Evolutionary conservation across 805 yeast species (phyloP).

Genomic region (Candida maesae): DNA sequence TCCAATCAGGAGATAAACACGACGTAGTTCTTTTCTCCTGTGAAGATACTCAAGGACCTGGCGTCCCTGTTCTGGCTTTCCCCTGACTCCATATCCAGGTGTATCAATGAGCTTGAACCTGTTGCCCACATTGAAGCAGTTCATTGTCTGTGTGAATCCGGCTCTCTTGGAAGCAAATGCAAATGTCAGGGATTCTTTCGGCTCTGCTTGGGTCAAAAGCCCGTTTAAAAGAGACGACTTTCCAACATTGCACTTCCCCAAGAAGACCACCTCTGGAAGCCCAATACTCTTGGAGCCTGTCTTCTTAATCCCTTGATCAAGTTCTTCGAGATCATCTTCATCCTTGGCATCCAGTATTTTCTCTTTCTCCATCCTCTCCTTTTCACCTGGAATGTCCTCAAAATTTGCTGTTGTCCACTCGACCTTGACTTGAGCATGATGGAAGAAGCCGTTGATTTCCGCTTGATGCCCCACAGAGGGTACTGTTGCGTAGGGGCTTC

Average conservation of each 20-base stretch:
- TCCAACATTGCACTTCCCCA: slow-evolving; percentile 86
- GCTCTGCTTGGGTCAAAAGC: slow-evolving; percentile 40
- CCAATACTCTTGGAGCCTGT: slow-evolving; percentile 17
- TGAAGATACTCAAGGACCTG: slow-evolving; percentile 60
- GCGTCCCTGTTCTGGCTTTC: slow-evolving; percentile 64
- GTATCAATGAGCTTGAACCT: slow-evolving; percentile 69
- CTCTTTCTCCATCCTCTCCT: slow-evolving; percentile 26
- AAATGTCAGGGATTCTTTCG: slow-evolving; percentile 29
- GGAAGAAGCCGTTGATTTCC: slow-evolving; percentile 40
- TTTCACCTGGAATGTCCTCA: slow-evolving; percentile 55
- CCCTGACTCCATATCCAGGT: slow-evolving; percentile 86
- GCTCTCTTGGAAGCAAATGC: slow-evolving; percentile 56
- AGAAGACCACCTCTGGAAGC: slow-evolving; percentile 69
- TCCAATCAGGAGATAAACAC: slow-evolving; percentile 60
- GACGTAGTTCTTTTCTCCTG: slow-evolving; percentile 47
- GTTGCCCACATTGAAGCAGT: slow-evolving; percentile 65
- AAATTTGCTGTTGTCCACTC: slow-evolving; percentile 61
- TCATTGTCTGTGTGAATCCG: slow-evolving; percentile 59
- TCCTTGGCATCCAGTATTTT: slow-evolving; percentile 9
- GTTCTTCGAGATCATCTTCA: slow-evolving; percentile 15
- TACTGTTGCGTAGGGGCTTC: slow-evolving; percentile 9
- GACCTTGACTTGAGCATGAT: slow-evolving; percentile 39
- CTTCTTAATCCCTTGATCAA: slow-evolving; percentile 5
- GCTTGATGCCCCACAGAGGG: slow-evolving; percentile 25
- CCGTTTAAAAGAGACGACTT: slow-evolving; percentile 74